A percentile compares a stretch with the other conserved stretches of the same genome.
Evolutionary conservation across 2,329 filamentous ascomycete species (phyloP).

Genomic region (Colletotrichum lini): DNA sequence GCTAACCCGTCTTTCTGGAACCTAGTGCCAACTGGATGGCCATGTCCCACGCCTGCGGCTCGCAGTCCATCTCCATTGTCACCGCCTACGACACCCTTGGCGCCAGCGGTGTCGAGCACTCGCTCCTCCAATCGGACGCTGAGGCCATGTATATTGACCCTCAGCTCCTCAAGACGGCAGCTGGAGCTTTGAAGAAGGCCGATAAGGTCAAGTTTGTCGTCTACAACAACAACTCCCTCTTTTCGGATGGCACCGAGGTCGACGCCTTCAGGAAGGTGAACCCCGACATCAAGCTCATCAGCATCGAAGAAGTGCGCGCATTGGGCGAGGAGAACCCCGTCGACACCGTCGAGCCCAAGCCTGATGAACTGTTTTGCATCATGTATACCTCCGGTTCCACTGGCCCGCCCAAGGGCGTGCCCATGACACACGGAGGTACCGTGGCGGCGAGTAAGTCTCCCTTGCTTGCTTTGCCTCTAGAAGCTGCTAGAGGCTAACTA

Average conservation of each 20-base stretch:
- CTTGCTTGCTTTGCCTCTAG: constrained; percentile 39
- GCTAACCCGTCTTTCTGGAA: constrained; percentile 37
- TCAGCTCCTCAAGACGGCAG: constrained; percentile 76
- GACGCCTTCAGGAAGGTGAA: constrained; percentile 70
- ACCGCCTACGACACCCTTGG: constrained; percentile 96
- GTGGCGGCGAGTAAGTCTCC: constrained; percentile 75
- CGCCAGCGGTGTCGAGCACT: constrained; percentile 86
- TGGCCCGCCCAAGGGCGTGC: constrained; percentile 89
- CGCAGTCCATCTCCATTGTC: constrained; percentile 91
- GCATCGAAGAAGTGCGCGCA: constrained; percentile 68
- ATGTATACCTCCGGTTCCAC: constrained; percentile 93
- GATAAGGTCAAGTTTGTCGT: constrained; percentile 72
- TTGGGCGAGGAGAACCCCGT: constrained; percentile 78
- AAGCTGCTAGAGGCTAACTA: background rate
- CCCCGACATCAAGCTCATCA: constrained; percentile 67
- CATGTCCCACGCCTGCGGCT: constrained; percentile 81
- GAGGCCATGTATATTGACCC: constrained; percentile 91
- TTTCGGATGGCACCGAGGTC: constrained; percentile 66
- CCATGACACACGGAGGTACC: constrained; percentile 85
- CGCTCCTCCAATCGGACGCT: constrained; percentile 84
- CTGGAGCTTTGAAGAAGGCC: constrained; percentile 69
- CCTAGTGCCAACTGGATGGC: constrained; percentile 85
- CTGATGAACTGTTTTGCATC: constrained; percentile 86
- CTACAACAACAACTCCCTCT: constrained; percentile 72
- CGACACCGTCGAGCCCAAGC: constrained; percentile 78